phyloP scores from a whole-genome alignment of 768 basidiomycete species.

The Leccinum barrowsii region DNA sequence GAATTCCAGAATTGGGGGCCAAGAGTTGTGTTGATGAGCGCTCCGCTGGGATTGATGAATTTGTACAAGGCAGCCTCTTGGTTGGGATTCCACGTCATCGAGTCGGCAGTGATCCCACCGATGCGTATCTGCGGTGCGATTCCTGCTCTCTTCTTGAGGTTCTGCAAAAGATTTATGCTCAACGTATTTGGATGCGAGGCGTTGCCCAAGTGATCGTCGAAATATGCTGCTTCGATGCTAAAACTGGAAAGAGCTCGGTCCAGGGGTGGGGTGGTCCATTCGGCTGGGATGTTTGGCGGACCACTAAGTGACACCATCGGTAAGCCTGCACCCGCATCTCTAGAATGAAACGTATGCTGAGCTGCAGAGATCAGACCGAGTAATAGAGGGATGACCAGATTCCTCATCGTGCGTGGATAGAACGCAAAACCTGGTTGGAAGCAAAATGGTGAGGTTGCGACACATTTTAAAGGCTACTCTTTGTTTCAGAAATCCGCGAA shows the following conservation, averaged over 20 bases:
- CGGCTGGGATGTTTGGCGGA: constrained; percentile 39
- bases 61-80: constrained; percentile 34
- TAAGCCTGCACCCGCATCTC: neutral
- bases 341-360: constrained; percentile 5
- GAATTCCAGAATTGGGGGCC: constrained; percentile 51
- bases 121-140: constrained; percentile 46
- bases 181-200: constrained; percentile 39
- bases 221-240: constrained; percentile 54
- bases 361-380: constrained; percentile 8
- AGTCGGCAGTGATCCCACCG: constrained; percentile 55
- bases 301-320: constrained; percentile 36
- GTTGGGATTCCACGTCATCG: constrained; percentile 44
- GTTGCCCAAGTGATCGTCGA: constrained; percentile 50
- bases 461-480: too few species aligned
- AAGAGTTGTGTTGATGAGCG: constrained; percentile 48
- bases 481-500: too few species aligned
- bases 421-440: neutral
- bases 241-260: constrained; percentile 49
- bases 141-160: constrained; percentile 43
- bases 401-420: constrained; percentile 10
- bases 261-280: constrained; percentile 41
- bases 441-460: neutral
- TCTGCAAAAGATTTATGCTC: constrained; percentile 42
- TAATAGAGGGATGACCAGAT: neutral
- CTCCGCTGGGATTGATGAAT: constrained; percentile 41